A percentile compares a stretch with the other conserved stretches of the same genome.
phyloP scores from a whole-genome alignment of 257 asterid species.

The Primulina eburnea region DNA sequence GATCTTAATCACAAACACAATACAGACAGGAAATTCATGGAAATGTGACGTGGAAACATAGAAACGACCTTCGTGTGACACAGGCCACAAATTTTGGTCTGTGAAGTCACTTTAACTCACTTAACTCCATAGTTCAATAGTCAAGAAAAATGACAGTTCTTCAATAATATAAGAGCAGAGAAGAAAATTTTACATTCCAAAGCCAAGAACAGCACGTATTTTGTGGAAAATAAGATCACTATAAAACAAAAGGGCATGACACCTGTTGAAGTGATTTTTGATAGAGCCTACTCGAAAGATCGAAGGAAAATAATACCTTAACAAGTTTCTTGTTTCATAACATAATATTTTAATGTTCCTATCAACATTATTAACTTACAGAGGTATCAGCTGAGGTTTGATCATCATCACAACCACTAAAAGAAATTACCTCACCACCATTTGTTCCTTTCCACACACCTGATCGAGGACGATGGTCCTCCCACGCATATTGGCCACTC shows the following conservation, averaged over 20 bases:
- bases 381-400: slow-evolving; percentile 97
- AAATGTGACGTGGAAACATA: too few species aligned
- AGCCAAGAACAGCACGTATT: too few species aligned
- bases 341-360: not conserved
- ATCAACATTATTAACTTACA: slow-evolving; percentile 42
- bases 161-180: too few species aligned
- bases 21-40: too few species aligned
- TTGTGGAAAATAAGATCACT: too few species aligned
- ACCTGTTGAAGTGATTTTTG: slow-evolving; percentile 90
- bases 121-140: too few species aligned
- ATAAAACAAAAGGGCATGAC: slow-evolving; percentile 96
- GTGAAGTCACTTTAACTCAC: too few species aligned
- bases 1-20: too few species aligned
- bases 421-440: slow-evolving; percentile 90
- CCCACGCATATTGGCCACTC: slow-evolving; percentile 85
- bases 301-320: slow-evolving; percentile 21
- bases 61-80: too few species aligned
- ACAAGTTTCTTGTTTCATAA: not conserved
- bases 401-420: slow-evolving; percentile 94
- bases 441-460: slow-evolving; percentile 86
- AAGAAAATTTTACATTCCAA: too few species aligned
- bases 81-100: too few species aligned
- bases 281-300: slow-evolving; percentile 62
- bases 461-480: slow-evolving; percentile 94
- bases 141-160: too few species aligned